A percentile compares a stretch with the other conserved stretches of the same genome.
phyloP scores from a whole-genome alignment of 441 rosid species.

The Corymbia calophylla region DNA sequence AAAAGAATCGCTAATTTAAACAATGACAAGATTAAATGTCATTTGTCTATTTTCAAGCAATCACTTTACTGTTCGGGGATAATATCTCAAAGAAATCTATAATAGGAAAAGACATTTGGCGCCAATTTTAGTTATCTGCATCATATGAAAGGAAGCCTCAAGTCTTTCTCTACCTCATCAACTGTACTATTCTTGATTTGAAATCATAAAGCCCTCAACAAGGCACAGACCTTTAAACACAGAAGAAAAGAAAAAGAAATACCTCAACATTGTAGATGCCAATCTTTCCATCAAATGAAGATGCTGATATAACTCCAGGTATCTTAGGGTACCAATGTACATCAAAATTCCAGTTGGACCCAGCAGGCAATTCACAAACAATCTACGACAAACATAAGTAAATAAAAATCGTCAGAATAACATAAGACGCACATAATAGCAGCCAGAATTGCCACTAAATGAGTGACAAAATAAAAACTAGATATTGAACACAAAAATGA shows the following conservation, averaged over 20 bases:
- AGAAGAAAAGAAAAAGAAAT: constrained; percentile 1
- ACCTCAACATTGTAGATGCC: constrained; percentile 98
- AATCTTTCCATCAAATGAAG: constrained; percentile 97
- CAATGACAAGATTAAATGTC: neutral
- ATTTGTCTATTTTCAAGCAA: neutral
- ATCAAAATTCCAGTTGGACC: constrained; percentile 98
- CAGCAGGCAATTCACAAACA: constrained; percentile 89
- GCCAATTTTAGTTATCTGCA: neutral
- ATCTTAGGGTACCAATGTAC: constrained; percentile 98
- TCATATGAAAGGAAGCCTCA: neutral
- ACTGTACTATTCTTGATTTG: neutral
- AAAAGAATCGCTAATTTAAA: neutral
- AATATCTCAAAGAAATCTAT: neutral
- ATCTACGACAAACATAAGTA: constrained; percentile 38
- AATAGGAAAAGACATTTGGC: neutral
- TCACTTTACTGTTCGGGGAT: neutral
- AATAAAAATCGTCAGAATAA: neutral
- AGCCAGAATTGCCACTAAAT: neutral
- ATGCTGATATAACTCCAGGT: constrained; percentile 95
- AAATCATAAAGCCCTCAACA: neutral
- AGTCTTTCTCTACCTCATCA: neutral
- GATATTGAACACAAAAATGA: neutral
- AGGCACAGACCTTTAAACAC: neutral
- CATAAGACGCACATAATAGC: neutral
- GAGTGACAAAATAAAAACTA: neutral